phyloP scores from a whole-genome alignment of 371 early-diverging fungal species.

The Mortierella sp. region DNA sequence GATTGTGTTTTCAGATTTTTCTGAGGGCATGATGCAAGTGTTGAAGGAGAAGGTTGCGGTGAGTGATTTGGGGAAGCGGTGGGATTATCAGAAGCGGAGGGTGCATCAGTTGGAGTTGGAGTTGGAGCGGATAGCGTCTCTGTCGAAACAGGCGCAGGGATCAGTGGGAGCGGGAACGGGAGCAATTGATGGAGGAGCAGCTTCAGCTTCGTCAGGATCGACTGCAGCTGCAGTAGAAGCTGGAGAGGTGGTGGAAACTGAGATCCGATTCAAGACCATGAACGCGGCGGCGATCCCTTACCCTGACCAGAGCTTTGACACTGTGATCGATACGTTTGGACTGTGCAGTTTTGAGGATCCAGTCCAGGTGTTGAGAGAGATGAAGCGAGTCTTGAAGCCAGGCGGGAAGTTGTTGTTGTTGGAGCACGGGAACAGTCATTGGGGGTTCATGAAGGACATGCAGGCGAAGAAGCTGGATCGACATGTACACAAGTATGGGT shows the following conservation, averaged over 20 bases:
- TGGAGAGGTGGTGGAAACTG: conserved; percentile 37
- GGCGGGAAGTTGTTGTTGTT: conserved; percentile 79
- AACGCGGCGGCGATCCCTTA: conserved; percentile 57
- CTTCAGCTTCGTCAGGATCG: conserved; percentile 5
- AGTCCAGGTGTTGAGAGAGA: conserved; percentile 72
- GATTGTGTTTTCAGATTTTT: conserved; percentile 57
- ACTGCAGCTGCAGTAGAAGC: background rate
- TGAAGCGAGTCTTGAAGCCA: conserved; percentile 72
- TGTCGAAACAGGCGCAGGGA: conserved; percentile 7
- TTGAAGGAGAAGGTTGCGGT: conserved; percentile 38
- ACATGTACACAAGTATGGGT: conserved; percentile 88
- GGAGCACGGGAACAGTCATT: conserved; percentile 83
- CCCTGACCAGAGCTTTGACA: conserved; percentile 70
- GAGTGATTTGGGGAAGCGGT: conserved; percentile 55
- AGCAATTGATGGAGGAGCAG: background rate
- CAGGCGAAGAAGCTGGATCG: conserved; percentile 78
- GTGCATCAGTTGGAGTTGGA: conserved; percentile 47
- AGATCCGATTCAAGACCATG: conserved; percentile 45
- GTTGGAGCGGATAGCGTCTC: conserved; percentile 37
- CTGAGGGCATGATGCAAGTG: conserved; percentile 55
- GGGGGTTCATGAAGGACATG: conserved; percentile 76
- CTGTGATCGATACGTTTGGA: conserved; percentile 88
- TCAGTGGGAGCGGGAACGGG: background rate
- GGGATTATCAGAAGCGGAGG: conserved; percentile 47
- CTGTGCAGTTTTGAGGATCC: conserved; percentile 84